phyloP scores from a whole-genome alignment of 441 rosid genomes.

The Codiaeum variegatum region DNA sequence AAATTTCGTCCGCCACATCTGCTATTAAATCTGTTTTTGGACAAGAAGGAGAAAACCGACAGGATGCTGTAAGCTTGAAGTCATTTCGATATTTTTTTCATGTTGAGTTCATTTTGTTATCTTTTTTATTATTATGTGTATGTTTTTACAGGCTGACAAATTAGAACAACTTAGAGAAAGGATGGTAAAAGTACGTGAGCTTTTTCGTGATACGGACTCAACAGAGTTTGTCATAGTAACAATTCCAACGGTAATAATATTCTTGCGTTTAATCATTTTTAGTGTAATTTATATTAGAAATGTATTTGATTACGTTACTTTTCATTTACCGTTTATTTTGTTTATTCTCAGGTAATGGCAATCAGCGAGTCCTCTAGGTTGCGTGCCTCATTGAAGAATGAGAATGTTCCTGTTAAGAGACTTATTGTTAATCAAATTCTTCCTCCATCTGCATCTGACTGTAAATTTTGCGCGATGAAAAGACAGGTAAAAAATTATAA shows the following conservation, averaged over 20 bases:
- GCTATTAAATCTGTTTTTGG: constrained; percentile 92
- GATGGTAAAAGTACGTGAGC: constrained; percentile 86
- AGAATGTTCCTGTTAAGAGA: constrained; percentile 77
- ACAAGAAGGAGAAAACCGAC: constrained; percentile 53
- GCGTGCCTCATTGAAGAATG: constrained; percentile 69
- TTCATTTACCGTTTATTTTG: constrained; percentile 8
- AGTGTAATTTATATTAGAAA: too few relatives aligned
- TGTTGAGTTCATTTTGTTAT: constrained; percentile 12
- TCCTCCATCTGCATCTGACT: constrained; percentile 71
- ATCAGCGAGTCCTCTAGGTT: constrained; percentile 85
- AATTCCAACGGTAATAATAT: constrained; percentile 68
- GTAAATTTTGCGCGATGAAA: constrained; percentile 89
- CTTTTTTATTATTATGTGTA: constrained; percentile 2
- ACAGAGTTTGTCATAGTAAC: constrained; percentile 92
- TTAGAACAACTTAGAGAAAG: constrained; percentile 75
- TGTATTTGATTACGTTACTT: too few relatives aligned
- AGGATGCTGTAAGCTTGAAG: constrained; percentile 57
- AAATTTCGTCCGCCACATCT: constrained; percentile 82
- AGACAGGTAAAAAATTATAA: constrained; percentile 52
- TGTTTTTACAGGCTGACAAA: constrained; percentile 55
- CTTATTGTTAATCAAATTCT: constrained; percentile 84
- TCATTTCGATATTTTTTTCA: constrained; percentile 16
- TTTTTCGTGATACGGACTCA: constrained; percentile 72
- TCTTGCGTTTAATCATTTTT: too few relatives aligned
- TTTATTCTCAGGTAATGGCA: constrained; percentile 67